A percentile compares a stretch with the other conserved stretches of the same genome.
phyloP scores from a whole-genome alignment of 139 green algal genomes.

The Micractinium sp. region DNA sequence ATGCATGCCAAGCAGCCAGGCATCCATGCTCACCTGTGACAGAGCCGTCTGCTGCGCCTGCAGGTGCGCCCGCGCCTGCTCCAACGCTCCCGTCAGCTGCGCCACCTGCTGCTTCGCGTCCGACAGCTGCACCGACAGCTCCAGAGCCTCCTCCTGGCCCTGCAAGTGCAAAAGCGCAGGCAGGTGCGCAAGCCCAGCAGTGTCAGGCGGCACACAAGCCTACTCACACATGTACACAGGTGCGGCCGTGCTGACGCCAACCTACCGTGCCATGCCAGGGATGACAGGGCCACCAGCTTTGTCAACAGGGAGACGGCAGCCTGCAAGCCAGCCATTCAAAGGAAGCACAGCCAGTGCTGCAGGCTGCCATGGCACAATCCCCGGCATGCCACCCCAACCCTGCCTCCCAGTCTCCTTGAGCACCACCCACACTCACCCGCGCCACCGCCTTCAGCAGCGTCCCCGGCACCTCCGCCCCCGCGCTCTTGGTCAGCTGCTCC shows the following conservation, averaged over 20 bases:
- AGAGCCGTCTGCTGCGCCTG: conserved; percentile 36
- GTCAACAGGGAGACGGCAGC: no score
- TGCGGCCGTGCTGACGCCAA: no score
- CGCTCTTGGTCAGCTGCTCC: conserved; percentile 45
- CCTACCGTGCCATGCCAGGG: no score
- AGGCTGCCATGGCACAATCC: not conserved
- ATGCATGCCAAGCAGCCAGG: no score
- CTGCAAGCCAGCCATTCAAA: no score
- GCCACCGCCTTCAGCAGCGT: conserved; percentile 44
- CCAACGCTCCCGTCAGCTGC: conserved; percentile 29
- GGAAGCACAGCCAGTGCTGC: no score
- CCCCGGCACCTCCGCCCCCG: conserved; percentile 32
- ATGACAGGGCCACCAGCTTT: no score
- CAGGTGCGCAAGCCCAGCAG: no score
- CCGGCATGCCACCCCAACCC: not conserved
- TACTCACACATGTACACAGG: no score
- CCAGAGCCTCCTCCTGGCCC: conserved; percentile 52
- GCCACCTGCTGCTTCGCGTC: conserved; percentile 43
- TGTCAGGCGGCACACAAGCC: not conserved
- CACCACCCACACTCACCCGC: conserved; percentile 7
- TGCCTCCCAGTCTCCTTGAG: not conserved
- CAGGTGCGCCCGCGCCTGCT: conserved; percentile 35
- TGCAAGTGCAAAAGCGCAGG: not conserved
- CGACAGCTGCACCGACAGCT: conserved; percentile 51
- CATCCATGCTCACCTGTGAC: not conserved